phyloP scores from a whole-genome alignment of 2,329 filamentous ascomycete species.

The Amesomyces nigricolor region DNA sequence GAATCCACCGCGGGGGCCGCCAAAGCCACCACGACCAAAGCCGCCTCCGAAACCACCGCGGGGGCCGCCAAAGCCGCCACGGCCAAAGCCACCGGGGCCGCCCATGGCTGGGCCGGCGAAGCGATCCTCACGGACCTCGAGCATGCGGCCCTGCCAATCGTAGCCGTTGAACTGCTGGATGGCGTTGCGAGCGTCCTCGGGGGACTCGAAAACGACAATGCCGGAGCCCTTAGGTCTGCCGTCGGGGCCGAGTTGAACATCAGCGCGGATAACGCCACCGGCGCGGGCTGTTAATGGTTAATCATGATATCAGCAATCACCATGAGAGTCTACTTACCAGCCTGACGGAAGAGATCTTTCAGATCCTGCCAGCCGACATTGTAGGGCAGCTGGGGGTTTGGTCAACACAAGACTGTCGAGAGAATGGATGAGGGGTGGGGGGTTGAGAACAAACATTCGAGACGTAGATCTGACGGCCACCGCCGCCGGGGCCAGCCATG shows the following conservation, averaged over 20 bases:
- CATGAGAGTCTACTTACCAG: constrained; percentile 60
- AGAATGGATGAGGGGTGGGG: background rate
- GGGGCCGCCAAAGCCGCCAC: constrained; percentile 48
- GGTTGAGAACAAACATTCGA: constrained; percentile 77
- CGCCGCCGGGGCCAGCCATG: constrained; percentile 35
- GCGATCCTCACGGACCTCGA: constrained; percentile 94
- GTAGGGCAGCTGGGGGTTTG: constrained; percentile 71
- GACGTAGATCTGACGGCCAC: constrained; percentile 89
- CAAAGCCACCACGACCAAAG: constrained; percentile 40
- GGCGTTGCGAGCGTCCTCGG: constrained; percentile 90
- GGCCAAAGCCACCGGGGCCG: constrained; percentile 48
- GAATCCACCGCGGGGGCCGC: constrained; percentile 43
- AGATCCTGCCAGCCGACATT: constrained; percentile 98
- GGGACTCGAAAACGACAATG: constrained; percentile 92
- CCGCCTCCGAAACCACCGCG: constrained; percentile 56
- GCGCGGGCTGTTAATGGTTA: constrained; percentile 44
- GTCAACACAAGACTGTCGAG: constrained; percentile 22
- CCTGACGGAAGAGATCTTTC: constrained; percentile 97
- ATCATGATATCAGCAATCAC: background rate
- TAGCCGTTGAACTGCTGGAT: constrained; percentile 98
- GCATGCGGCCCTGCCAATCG: constrained; percentile 89
- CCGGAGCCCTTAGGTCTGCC: constrained; percentile 94
- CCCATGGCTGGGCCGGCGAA: constrained; percentile 62
- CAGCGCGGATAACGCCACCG: constrained; percentile 84
- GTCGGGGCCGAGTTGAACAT: constrained; percentile 87